These are phyloP conservation scores for Stephanodiscus triporus DNA, from an alignment of 108 stramenopile genomes.

Conservation along the genomic window DNA sequence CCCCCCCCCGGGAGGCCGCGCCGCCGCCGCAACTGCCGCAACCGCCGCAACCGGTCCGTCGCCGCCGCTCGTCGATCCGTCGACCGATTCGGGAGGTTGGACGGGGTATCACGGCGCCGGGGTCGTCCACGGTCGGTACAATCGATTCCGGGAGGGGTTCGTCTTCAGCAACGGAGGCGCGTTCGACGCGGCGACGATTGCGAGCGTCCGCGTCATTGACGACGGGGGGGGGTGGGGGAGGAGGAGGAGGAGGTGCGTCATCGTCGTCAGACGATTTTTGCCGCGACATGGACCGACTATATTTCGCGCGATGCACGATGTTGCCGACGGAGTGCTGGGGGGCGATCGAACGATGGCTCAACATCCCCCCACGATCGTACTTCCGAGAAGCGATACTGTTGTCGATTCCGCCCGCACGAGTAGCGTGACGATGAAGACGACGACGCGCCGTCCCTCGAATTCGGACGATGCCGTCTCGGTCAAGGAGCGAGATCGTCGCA, in stretches of 20 bases:
- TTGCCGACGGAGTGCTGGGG: constrained; percentile 54
- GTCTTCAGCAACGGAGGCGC: constrained; percentile 76
- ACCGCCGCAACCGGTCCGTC: neutral
- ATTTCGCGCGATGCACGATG: constrained; percentile 49
- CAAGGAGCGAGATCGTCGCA: constrained; percentile 8
- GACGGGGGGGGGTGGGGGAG: neutral
- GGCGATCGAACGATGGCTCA: constrained; percentile 62
- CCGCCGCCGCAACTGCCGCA: neutral
- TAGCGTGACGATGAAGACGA: too few relatives aligned
- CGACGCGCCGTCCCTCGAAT: neutral
- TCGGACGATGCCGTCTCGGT: neutral
- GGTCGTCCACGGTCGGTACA: constrained; percentile 64
- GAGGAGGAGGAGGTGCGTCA: neutral
- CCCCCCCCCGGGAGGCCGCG: neutral
- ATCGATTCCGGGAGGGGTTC: constrained; percentile 74
- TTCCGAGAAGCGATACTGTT: constrained; percentile 73
- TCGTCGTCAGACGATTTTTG: constrained; percentile 16
- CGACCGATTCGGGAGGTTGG: constrained; percentile 66
- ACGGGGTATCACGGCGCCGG: constrained; percentile 76
- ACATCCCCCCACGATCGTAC: constrained; percentile 52
- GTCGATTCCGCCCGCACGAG: constrained; percentile 17
- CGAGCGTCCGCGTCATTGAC: neutral
- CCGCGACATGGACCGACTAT: constrained; percentile 31
- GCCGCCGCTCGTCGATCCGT: constrained; percentile 46
- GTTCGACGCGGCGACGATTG: constrained; percentile 33